phyloP scores from a whole-genome alignment of 106 monocot species.

The Alisma plantagoaquatica region DNA sequence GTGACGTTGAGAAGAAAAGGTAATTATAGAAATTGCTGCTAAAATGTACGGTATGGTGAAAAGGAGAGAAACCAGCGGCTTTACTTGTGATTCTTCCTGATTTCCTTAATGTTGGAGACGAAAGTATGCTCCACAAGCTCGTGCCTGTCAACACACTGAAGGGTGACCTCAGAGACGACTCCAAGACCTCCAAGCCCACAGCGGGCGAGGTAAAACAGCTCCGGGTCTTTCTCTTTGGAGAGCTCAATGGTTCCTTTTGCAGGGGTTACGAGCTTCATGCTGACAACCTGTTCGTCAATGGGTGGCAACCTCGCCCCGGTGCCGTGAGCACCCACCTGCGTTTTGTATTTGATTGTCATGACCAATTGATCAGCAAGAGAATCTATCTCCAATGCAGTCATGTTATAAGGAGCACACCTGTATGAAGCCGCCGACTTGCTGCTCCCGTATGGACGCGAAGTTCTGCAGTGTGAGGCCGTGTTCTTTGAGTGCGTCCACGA shows the following conservation, averaged over 20 bases:
- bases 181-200: conserved; percentile 95
- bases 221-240: conserved; percentile 75
- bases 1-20: too few relatives aligned
- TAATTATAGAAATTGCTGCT: too few relatives aligned
- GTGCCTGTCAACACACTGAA: conserved; percentile 90
- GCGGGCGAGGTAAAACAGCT: conserved; percentile 81
- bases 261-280: conserved; percentile 96
- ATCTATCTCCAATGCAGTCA: not conserved
- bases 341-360: not conserved
- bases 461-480: conserved; percentile 90
- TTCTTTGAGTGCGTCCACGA: conserved; percentile 79
- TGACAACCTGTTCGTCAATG: conserved; percentile 86
- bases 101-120: conserved; percentile 57
- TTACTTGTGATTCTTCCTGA: conserved; percentile 96
- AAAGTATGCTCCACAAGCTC: conserved; percentile 97
- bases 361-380: not conserved
- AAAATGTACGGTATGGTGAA: too few relatives aligned
- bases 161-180: conserved; percentile 91
- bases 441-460: conserved; percentile 93
- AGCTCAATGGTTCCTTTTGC: conserved; percentile 84
- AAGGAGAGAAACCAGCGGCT: too few relatives aligned
- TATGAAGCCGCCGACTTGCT: conserved; percentile 82
- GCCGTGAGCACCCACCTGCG: conserved; percentile 90
- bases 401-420: conserved; percentile 31
- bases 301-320: conserved; percentile 87